phyloP scores from a whole-genome alignment of 2,329 filamentous ascomycete species.

The Cryoendolithus antarcticus region DNA sequence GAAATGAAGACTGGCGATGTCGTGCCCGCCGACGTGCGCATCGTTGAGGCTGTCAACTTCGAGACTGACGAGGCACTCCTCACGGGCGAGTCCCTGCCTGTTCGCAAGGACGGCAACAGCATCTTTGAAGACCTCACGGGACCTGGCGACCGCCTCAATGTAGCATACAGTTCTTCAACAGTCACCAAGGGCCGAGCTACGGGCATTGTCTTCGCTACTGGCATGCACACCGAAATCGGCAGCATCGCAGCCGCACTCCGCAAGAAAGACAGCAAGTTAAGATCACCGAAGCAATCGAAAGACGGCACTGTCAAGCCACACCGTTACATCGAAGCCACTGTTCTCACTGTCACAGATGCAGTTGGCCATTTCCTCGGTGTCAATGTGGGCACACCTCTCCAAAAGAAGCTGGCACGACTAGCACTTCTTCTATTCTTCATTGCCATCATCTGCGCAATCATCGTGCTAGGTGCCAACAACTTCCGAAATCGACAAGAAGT shows the following conservation, averaged over 20 bases:
- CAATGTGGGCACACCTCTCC: constrained; percentile 67
- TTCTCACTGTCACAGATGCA: constrained; percentile 43
- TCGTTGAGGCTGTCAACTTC: constrained; percentile 46
- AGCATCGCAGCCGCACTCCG: constrained; percentile 61
- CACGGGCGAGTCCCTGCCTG: constrained; percentile 60
- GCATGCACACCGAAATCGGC: constrained; percentile 63
- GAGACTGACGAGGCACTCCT: constrained; percentile 58
- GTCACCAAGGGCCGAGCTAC: constrained; percentile 57
- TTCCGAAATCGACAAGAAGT: constrained; percentile 43
- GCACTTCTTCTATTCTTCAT: constrained; percentile 68
- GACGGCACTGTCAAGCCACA: constrained; percentile 22
- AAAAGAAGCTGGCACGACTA: constrained; percentile 75
- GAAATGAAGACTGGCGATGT: constrained; percentile 37
- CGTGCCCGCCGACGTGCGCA: constrained; percentile 37
- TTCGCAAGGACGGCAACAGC: constrained; percentile 50
- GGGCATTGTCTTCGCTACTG: constrained; percentile 58
- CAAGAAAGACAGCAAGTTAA: constrained; percentile 38
- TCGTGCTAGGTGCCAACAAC: constrained; percentile 53
- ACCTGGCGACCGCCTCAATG: constrained; percentile 56
- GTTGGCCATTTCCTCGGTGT: constrained; percentile 54
- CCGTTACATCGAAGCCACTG: constrained; percentile 35
- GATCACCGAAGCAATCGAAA: constrained; percentile 28
- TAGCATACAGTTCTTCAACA: constrained; percentile 59
- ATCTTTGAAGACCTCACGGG: constrained; percentile 42
- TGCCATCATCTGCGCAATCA: constrained; percentile 56